Evolutionary conservation across 257 asterid species (phyloP).

Genomic region (Osmanthus fragrans): DNA sequence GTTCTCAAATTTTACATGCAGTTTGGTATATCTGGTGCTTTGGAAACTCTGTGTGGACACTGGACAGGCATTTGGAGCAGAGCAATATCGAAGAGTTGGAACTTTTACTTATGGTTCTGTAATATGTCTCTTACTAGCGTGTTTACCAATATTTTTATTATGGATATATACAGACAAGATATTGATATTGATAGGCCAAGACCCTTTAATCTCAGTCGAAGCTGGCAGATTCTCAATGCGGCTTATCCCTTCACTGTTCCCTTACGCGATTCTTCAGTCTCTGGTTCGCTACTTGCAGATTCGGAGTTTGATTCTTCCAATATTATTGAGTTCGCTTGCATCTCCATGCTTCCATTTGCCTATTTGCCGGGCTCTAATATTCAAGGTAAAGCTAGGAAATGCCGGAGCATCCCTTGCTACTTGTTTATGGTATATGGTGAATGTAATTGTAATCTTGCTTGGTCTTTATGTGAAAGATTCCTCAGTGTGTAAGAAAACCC

Average conservation of each 20-base stretch:
- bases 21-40: conserved; percentile 47
- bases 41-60: conserved; percentile 49
- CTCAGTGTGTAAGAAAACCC: no score
- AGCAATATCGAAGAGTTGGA: conserved; percentile 37
- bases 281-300: conserved; percentile 40
- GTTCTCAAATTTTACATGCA: not conserved
- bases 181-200: conserved; percentile 39
- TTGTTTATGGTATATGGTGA: conserved; percentile 40
- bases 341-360: conserved; percentile 27
- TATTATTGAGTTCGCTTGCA: conserved; percentile 33
- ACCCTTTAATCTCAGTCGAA: conserved; percentile 40
- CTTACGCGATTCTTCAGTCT: conserved; percentile 43
- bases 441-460: conserved; percentile 41
- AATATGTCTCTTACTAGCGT: conserved; percentile 31
- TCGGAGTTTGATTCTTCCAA: conserved; percentile 46
- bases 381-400: conserved; percentile 36
- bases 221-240: conserved; percentile 37
- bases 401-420: conserved; percentile 42
- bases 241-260: conserved; percentile 38
- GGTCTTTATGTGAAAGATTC: conserved; percentile 26
- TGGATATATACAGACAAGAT: conserved; percentile 39
- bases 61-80: conserved; percentile 39
- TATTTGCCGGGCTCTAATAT: conserved; percentile 42
- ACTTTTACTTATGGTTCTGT: conserved; percentile 20
- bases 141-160: conserved; percentile 34